A percentile compares a stretch with the other conserved stretches of the same genome.
Evolutionary conservation across 208 protist species (phyloP).

Genomic region (Crithidia mellificae): DNA sequence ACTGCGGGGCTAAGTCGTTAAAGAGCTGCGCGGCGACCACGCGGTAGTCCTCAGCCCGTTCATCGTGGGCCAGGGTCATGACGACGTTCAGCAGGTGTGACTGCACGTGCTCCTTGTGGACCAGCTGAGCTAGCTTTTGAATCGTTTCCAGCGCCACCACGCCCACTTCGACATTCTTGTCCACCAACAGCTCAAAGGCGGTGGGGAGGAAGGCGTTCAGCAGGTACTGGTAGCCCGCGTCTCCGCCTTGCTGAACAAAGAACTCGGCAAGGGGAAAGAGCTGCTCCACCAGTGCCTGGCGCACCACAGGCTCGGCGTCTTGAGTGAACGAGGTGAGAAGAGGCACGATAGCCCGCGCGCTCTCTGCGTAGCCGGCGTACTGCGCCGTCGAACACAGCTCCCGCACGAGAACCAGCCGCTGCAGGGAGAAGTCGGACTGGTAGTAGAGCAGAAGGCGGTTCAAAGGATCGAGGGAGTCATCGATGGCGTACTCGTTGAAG

Average conservation of each 20-base stretch:
- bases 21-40: conserved; percentile 91
- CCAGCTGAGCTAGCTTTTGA: conserved; percentile 75
- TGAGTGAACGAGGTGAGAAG: conserved; percentile 85
- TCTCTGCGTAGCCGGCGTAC: conserved; percentile 86
- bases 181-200: conserved; percentile 93
- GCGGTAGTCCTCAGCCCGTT: conserved; percentile 94
- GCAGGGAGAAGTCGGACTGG: conserved; percentile 89
- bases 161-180: conserved; percentile 94
- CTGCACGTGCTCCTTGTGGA: conserved; percentile 86
- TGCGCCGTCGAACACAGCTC: conserved; percentile 84
- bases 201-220: conserved; percentile 90
- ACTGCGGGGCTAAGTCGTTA: conserved; percentile 82
- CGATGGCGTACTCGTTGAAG: conserved; percentile 93
- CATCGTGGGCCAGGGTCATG: conserved; percentile 92
- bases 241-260: conserved; percentile 79
- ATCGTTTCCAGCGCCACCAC: conserved; percentile 83
- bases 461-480: conserved; percentile 91
- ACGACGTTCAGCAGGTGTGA: conserved; percentile 87
- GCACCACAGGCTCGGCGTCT: conserved; percentile 90
- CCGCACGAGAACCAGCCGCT: conserved; percentile 84
- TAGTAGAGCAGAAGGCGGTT: conserved; percentile 86
- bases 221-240: conserved; percentile 81
- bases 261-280: conserved; percentile 74
- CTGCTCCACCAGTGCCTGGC: conserved; percentile 92
- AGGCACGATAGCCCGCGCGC: conserved; percentile 74